Conservation (phyloP, 345 rosid genomes). For the Dovyalis caffra region DNA sequence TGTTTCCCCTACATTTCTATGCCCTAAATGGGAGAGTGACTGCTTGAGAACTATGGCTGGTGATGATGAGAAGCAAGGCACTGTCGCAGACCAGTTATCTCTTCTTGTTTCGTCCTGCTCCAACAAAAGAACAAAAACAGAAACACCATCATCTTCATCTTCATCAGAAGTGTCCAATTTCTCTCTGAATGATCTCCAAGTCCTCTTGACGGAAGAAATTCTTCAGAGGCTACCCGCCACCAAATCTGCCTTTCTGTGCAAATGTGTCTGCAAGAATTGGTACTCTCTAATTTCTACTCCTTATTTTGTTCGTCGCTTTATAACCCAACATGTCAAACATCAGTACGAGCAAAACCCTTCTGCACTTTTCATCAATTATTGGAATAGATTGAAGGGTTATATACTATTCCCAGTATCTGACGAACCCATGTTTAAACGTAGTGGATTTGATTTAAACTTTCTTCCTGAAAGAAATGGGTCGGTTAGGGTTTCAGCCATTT, state of each 20-base stretch:
- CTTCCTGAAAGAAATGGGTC: neutral
- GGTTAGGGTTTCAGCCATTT: neutral
- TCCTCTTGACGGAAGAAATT: neutral
- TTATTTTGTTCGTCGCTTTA: neutral
- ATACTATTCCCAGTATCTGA: neutral
- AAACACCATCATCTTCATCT: neutral
- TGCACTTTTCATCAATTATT: neutral
- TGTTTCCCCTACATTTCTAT: too few species aligned
- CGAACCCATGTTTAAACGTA: neutral
- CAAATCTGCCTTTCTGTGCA: neutral
- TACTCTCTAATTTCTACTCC: neutral
- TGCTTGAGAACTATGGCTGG: too few species aligned
- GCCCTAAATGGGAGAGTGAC: too few species aligned
- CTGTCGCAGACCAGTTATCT: too few species aligned
- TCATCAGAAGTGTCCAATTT: neutral
- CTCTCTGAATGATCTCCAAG: slow-evolving; percentile 15
- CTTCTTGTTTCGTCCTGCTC: too few species aligned
- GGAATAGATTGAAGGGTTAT: neutral
- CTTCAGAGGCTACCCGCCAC: neutral
- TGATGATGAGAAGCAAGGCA: too few species aligned
- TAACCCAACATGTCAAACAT: neutral
- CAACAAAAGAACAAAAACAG: too few species aligned
- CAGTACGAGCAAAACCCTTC: neutral
- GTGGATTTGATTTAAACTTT: neutral
- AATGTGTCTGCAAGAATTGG: neutral